These are phyloP conservation scores for Epichloe scottii DNA, from an alignment of 2,329 filamentous ascomycete species.

Conservation along the genomic window DNA sequence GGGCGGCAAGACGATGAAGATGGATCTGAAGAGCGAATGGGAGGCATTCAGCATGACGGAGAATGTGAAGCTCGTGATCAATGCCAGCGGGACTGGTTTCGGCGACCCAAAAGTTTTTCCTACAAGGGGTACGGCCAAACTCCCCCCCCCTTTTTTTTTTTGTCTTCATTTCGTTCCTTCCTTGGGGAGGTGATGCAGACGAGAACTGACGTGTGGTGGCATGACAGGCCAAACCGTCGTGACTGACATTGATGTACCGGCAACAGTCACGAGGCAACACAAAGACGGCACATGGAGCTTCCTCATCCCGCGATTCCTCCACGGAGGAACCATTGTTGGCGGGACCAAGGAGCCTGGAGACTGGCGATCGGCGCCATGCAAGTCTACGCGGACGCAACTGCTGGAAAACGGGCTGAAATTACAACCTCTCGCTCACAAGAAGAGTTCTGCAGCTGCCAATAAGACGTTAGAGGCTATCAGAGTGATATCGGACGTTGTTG, in stretches of 20 bases:
- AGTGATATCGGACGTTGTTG: conserved; percentile 31
- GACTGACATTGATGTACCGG: conserved; percentile 24
- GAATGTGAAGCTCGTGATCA: conserved; percentile 16
- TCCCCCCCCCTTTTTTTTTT: accelerated
- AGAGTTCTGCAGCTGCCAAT: conserved; percentile 7
- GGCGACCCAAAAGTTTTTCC: conserved; percentile 21
- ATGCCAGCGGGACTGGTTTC: conserved; percentile 23
- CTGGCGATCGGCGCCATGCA: conserved; percentile 29
- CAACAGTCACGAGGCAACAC: conserved; percentile 46
- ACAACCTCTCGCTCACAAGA: conserved; percentile 15
- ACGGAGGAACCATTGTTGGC: conserved; percentile 51
- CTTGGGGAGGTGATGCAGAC: not conserved
- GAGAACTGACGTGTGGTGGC: conserved; percentile 1
- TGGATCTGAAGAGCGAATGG: conserved; percentile 18
- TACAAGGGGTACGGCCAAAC: conserved; percentile 15
- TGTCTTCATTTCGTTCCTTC: too few species aligned
- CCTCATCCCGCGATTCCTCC: conserved; percentile 45
- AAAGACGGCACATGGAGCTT: conserved; percentile 51
- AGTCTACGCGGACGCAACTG: conserved; percentile 32
- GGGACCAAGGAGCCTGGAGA: conserved; percentile 48
- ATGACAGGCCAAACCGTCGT: conserved; percentile 21
- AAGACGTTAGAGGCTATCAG: conserved; percentile 11
- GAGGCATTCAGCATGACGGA: conserved; percentile 17
- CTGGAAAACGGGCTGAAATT: conserved; percentile 24
- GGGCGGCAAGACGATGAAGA: conserved; percentile 17